These are phyloP conservation scores for Lasiodiplodia hormozganensis DNA, from an alignment of 2,329 filamentous ascomycete genomes.

Conservation along the genomic window DNA sequence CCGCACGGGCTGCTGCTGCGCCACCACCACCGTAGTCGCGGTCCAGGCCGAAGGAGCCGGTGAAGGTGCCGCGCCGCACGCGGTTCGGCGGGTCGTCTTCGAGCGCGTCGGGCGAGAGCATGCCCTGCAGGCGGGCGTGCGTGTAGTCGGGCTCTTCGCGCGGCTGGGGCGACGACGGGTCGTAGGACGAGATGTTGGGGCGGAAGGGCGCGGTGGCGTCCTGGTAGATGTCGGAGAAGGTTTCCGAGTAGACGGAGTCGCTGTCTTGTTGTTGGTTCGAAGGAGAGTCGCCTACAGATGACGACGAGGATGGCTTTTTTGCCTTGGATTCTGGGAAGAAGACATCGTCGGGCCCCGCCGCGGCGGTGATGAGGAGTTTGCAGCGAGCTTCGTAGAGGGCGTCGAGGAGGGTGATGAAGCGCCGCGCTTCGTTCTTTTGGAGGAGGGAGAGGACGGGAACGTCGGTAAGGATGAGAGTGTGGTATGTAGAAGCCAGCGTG, in stretches of 20 bases:
- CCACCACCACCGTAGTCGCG: constrained; percentile 29
- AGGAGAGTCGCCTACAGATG: background rate
- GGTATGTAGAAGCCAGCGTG: constrained; percentile 78
- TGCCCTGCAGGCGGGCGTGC: constrained; percentile 43
- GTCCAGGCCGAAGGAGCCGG: constrained; percentile 40
- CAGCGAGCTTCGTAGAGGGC: constrained; percentile 83
- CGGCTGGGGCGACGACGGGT: constrained; percentile 37
- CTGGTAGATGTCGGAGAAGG: constrained; percentile 77
- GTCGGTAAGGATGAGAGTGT: constrained; percentile 76
- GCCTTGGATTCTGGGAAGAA: constrained; percentile 72
- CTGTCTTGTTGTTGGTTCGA: constrained; percentile 31
- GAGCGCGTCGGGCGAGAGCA: constrained; percentile 53
- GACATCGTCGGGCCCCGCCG: constrained; percentile 72
- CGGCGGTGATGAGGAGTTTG: constrained; percentile 73
- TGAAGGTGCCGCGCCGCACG: constrained; percentile 34
- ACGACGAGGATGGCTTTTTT: constrained; percentile 8
- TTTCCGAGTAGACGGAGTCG: constrained; percentile 69
- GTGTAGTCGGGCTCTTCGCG: constrained; percentile 38
- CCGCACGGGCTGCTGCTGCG: background rate
- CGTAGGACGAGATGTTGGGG: constrained; percentile 76
- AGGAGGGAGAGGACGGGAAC: constrained; percentile 71
- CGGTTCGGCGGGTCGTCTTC: constrained; percentile 59
- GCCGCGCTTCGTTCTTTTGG: constrained; percentile 80
- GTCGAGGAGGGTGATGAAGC: constrained; percentile 81
- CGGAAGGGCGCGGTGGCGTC: constrained; percentile 78